phyloP scores from a whole-genome alignment of 805 yeast species.

The Candida suzukii region DNA sequence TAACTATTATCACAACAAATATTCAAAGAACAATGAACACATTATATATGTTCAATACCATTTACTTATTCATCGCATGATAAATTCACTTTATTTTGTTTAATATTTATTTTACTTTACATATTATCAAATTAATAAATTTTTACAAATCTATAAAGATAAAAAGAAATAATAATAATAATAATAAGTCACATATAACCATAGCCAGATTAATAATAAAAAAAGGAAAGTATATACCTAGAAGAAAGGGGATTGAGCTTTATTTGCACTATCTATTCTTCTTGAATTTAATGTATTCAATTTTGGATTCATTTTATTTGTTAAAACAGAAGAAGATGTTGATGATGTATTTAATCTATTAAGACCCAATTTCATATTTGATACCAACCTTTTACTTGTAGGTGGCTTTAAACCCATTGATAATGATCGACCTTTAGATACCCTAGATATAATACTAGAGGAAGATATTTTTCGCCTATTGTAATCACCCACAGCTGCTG shows the following conservation, averaged over 20 bases:
- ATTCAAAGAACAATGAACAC: background rate
- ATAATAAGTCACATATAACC: too few species aligned
- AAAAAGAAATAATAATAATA: background rate
- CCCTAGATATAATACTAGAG: background rate
- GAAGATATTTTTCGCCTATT: background rate
- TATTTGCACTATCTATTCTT: background rate
- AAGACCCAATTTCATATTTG: background rate
- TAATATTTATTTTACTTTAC: background rate
- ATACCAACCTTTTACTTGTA: background rate
- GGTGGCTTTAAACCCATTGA: constrained; percentile 3
- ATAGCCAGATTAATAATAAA: too few species aligned
- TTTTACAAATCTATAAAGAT: background rate
- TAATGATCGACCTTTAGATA: background rate
- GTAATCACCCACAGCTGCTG: too few species aligned
- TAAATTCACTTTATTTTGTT: background rate
- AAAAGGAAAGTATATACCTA: background rate
- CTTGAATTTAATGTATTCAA: too few species aligned
- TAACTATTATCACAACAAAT: background rate
- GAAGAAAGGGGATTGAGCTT: background rate
- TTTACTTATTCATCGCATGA: background rate
- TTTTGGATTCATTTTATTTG: too few species aligned
- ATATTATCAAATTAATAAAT: background rate
- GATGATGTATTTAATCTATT: background rate
- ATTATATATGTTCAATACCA: background rate
- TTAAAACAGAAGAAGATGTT: background rate